Evolutionary conservation across 225 moss, liverwort and hornwort species (phyloP).

Genomic region (Sphagnum tenellum): DNA sequence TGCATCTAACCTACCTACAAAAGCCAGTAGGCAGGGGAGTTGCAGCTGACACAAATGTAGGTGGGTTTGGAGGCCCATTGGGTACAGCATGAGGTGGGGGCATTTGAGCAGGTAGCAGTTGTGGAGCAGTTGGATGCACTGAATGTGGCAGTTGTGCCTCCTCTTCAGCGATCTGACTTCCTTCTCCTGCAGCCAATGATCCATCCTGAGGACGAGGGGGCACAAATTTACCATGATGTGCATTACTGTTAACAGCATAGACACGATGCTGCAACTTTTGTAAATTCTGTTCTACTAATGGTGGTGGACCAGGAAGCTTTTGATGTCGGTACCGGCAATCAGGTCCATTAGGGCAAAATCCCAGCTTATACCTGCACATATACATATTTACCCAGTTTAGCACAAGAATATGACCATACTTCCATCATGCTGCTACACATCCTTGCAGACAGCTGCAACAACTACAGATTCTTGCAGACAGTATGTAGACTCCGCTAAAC

Average conservation of each 20-base stretch:
- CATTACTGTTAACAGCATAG: conserved; percentile 65
- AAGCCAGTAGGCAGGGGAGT: conserved; percentile 74
- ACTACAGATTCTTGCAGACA: no score
- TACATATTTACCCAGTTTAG: no score
- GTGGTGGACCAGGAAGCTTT: conserved; percentile 78
- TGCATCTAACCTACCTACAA: conserved; percentile 62
- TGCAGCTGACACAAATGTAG: conserved; percentile 46
- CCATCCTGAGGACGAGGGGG: conserved; percentile 35
- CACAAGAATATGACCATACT: no score
- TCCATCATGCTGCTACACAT: no score
- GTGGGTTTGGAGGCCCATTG: conserved; percentile 57
- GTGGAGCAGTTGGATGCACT: conserved; percentile 54
- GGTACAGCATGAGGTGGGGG: conserved; percentile 45
- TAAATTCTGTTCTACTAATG: conserved; percentile 76
- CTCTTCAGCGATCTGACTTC: conserved; percentile 39
- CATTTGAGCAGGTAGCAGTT: conserved; percentile 28
- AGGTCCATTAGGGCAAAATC: conserved; percentile 97
- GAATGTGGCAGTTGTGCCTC: conserved; percentile 41
- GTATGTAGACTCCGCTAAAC: no score
- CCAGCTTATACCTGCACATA: conserved; percentile 78
- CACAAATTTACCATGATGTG: conserved; percentile 66
- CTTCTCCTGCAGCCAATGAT: conserved; percentile 14
- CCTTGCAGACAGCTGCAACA: no score
- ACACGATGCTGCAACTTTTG: conserved; percentile 91
- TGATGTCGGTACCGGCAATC: conserved; percentile 95